Evolutionary conservation across 176 grass and related monocot species (phyloP), one percentile per base, ranked within the genome.

Genomic region (Phyllostachys edulis): DNA sequence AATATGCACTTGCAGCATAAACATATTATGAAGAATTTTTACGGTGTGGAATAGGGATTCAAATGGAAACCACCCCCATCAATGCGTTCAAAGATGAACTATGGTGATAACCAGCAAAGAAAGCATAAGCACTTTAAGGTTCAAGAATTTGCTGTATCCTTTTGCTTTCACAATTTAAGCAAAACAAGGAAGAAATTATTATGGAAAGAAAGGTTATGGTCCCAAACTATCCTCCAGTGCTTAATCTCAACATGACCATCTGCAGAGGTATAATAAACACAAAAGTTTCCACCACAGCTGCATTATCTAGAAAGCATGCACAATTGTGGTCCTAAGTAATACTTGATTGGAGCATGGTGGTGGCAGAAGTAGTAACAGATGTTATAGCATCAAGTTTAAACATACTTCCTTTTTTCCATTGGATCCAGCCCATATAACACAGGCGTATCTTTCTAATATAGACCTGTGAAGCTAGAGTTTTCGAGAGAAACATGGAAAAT

Each of bases 1-100:
- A 41, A 34, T 34, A 46, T 46, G 44, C 44, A 46, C 44, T 3
- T n/a, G 20, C 16, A 60, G 9, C 17, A 62, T 38, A 60, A 51
- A 85, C 9, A 54, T 41, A 77, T n/a, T 71, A 63, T 61, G 18
- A 75, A 67, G 56, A 51, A 38, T 57, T 41, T 65, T 65, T 37
- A 36, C 17, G 51, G 37, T 34, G 20, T 64, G 11, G 39, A 55
- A 75, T 34, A 84, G n/a, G 12, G 23, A 9, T 47, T 12, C 50
- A 85, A 23, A 45, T 0, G 2, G 41, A 23, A 71, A 46, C 41
- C 4, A 24, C 5, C 44, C 42, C 42, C 23, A 27, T 71, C n/a
- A 23, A 26, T 71, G 44, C 6, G 23, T 71, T 61, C 24, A 71
- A 71, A 47, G 23, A 44, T 24, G 40, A 24, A 45, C 40, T 24